phyloP scores from a whole-genome alignment of 768 basidiomycete genomes.

The Pholiota molesta region DNA sequence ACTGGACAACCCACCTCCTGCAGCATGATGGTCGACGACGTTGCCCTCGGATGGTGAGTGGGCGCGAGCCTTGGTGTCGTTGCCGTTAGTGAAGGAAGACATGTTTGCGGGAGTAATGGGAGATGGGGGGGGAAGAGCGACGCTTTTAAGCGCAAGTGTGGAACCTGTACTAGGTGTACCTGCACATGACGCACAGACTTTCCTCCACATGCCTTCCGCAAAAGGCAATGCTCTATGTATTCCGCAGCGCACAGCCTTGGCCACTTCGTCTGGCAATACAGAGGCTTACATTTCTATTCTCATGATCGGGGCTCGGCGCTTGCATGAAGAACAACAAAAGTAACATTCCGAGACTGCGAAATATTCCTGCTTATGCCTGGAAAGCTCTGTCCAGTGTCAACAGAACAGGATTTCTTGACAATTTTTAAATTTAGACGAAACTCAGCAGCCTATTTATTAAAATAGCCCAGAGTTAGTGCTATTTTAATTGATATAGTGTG shows the following conservation, averaged over 20 bases:
- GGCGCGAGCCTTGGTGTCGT: conserved; percentile 25
- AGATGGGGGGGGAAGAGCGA: background rate
- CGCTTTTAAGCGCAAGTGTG: conserved; percentile 7
- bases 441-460: background rate
- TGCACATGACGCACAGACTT: background rate
- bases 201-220: background rate
- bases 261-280: background rate
- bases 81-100: conserved; percentile 19
- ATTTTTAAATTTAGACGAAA: too few species aligned
- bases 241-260: conserved; percentile 14
- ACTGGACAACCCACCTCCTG: conserved; percentile 49
- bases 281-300: background rate
- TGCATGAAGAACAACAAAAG: background rate
- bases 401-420: background rate
- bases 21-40: conserved; percentile 75
- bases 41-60: conserved; percentile 40
- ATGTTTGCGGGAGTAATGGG: conserved; percentile 11
- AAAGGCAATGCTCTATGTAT: background rate
- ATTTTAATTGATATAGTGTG: background rate
- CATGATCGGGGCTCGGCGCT: background rate
- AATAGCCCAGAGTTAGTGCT: background rate
- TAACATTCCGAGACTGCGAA: background rate
- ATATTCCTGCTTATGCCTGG: background rate
- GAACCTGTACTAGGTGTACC: background rate
- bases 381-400: background rate